phyloP scores from a whole-genome alignment of 257 asterid genomes.

The Petrea volubilis region DNA sequence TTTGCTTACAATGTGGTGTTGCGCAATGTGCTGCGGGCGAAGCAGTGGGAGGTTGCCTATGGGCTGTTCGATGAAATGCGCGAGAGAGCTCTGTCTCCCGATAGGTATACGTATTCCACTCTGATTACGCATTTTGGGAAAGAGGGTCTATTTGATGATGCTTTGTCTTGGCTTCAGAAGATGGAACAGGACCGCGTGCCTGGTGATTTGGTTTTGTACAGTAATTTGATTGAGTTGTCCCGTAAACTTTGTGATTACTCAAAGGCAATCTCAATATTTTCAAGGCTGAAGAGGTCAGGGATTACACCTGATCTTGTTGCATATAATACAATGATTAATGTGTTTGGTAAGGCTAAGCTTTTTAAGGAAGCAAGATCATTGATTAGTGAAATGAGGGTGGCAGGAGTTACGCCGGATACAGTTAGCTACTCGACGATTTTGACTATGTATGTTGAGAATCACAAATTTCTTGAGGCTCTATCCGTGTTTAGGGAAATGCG shows the following conservation, averaged over 20 bases:
- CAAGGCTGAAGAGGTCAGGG: conserved; percentile 74
- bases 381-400: conserved; percentile 67
- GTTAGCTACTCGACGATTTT: conserved; percentile 83
- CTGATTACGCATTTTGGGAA: conserved; percentile 84
- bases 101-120: conserved; percentile 87
- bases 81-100: conserved; percentile 68
- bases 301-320: conserved; percentile 84
- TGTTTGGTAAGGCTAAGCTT: conserved; percentile 95
- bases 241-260: conserved; percentile 78
- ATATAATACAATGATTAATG: conserved; percentile 85
- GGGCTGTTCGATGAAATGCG: conserved; percentile 99
- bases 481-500: conserved; percentile 79
- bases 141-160: conserved; percentile 85
- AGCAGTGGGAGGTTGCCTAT: conserved; percentile 70
- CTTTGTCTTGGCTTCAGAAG: conserved; percentile 92
- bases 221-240: conserved; percentile 87
- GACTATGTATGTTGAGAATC: conserved; percentile 75
- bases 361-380: conserved; percentile 70
- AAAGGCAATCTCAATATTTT: conserved; percentile 80
- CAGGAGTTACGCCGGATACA: conserved; percentile 72
- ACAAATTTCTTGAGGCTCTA: conserved; percentile 76
- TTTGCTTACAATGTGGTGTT: conserved; percentile 92
- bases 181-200: conserved; percentile 84
- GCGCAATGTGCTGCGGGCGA: conserved; percentile 76
- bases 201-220: conserved; percentile 85